Evolutionary conservation across 2,329 filamentous ascomycete species (phyloP), one percentile per base, ranked within the genome.

Genomic region (Phyllosticta citribraziliensis): DNA sequence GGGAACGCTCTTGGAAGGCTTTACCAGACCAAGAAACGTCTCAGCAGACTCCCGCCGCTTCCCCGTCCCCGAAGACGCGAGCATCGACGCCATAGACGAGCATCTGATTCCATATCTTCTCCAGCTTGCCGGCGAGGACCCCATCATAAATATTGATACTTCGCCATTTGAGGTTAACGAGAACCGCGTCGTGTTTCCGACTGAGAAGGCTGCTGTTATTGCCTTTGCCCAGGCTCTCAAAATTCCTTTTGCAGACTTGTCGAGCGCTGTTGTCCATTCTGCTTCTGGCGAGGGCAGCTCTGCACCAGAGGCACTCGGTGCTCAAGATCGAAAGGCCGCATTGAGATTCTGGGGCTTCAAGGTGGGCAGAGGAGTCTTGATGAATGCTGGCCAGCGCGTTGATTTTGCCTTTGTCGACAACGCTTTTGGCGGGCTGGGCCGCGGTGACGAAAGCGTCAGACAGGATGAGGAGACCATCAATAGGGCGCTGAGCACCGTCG

Each of bases 371-470:
- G 82, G 84, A 0, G 66, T 88, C 1, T 68, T 88, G 55, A 78
- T 84, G 74, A 81, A 82, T 65, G 80, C 80, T 20, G 79, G 77
- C 0, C 79, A 79, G 63, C 79, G 77, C 2, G 75, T 87, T 54
- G 80, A 81, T 52, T 86, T 82, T 69, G 74, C 76, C 17, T 80
- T 80, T 64, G 80, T 85, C 20, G 84, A 85, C 67, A 77, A 78
- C 33, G 82, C 83, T 3, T 87, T 86, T 71, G 84, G 84, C 33
- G 85, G 84, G 0, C 69, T 81, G n/a, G 79, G 80, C 5, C 74
- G 77, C 12, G 71, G 73, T 1, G 66, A 80, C 51, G 70, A 66
- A 11, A 70, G 22, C 67, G 75, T 64, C 66, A 75, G 56, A 55
- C 73, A 72, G 0, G 73, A 76, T 62, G 81, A 82, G 64, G 71